Conservation (phyloP, 2,329 filamentous ascomycete species). For the Fulvia fulva region DNA sequence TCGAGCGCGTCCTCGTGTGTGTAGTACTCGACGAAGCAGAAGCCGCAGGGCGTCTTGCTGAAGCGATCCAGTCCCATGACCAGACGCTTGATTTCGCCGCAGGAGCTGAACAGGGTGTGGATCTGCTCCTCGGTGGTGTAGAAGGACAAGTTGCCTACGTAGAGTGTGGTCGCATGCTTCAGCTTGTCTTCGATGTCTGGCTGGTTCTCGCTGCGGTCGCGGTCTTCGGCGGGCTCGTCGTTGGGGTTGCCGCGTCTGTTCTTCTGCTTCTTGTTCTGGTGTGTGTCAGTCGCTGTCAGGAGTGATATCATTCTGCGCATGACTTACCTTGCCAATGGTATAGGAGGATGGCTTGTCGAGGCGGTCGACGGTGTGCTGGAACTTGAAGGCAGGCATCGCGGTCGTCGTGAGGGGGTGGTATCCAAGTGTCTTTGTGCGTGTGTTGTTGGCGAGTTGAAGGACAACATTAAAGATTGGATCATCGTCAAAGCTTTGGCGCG, state of each 20-base stretch:
- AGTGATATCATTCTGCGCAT: background rate
- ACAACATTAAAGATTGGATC: no score
- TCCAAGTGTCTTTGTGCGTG: no score
- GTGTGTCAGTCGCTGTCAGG: background rate
- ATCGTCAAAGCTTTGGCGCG: no score
- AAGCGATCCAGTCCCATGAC: conserved; percentile 97
- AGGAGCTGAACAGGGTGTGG: conserved; percentile 64
- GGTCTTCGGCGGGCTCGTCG: conserved; percentile 51
- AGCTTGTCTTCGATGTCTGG: conserved; percentile 71
- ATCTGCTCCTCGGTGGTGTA: conserved; percentile 95
- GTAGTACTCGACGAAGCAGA: conserved; percentile 99
- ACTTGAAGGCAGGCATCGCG: conserved; percentile 45
- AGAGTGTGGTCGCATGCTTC: conserved; percentile 85
- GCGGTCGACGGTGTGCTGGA: conserved; percentile 75
- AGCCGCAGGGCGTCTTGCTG: conserved; percentile 96
- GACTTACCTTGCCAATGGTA: conserved; percentile 71
- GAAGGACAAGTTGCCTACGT: conserved; percentile 87
- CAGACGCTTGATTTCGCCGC: conserved; percentile 95
- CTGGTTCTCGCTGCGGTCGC: conserved; percentile 20
- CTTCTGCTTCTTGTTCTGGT: conserved; percentile 64
- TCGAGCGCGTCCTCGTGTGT: conserved; percentile 95
- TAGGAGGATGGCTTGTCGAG: conserved; percentile 95
- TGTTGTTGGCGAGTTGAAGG: no score
- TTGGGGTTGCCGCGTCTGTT: conserved; percentile 41
- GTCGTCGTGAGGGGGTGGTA: background rate